Percentiles rank a stretch among this genome's conserved stretches.
Evolutionary conservation across 805 yeast genomes (phyloP).

Genomic region (Dipodascus albidus): DNA sequence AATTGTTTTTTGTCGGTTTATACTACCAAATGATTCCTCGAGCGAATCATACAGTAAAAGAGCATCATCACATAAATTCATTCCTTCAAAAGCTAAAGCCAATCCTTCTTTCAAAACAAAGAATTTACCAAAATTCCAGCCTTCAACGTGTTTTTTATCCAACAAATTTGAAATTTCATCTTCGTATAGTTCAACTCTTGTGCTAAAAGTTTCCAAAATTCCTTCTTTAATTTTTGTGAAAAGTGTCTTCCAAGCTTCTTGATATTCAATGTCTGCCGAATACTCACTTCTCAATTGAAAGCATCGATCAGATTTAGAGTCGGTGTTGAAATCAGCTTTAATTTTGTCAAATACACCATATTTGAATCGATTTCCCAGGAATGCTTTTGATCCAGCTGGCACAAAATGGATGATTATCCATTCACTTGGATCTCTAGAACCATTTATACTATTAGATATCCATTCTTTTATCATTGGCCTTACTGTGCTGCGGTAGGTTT

Average conservation of each 20-base stretch:
- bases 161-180: conserved; percentile 30
- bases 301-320: conserved; percentile 27
- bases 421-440: conserved; percentile 36
- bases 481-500: conserved; percentile 65
- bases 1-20: conserved; percentile 18
- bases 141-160: conserved; percentile 25
- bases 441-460: conserved; percentile 38
- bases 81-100: conserved; percentile 40
- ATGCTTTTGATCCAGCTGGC: conserved; percentile 27
- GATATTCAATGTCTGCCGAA: conserved; percentile 14
- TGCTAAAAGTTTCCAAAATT: conserved; percentile 41
- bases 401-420: conserved; percentile 51
- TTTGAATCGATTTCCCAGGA: conserved; percentile 29
- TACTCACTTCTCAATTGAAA: conserved; percentile 19
- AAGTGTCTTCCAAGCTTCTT: conserved; percentile 42
- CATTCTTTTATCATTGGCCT: conserved; percentile 78
- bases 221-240: conserved; percentile 36
- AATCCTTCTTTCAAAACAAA: conserved; percentile 38
- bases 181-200: conserved; percentile 33
- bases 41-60: conserved; percentile 39
- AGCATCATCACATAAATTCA: conserved; percentile 53
- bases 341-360: conserved; percentile 44
- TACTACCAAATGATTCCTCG: conserved; percentile 22
- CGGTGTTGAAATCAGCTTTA: conserved; percentile 36
- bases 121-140: conserved; percentile 35